Base-by-base conservation (phyloP, 768 basidiomycete species). In the Mycena maculata region DNA sequence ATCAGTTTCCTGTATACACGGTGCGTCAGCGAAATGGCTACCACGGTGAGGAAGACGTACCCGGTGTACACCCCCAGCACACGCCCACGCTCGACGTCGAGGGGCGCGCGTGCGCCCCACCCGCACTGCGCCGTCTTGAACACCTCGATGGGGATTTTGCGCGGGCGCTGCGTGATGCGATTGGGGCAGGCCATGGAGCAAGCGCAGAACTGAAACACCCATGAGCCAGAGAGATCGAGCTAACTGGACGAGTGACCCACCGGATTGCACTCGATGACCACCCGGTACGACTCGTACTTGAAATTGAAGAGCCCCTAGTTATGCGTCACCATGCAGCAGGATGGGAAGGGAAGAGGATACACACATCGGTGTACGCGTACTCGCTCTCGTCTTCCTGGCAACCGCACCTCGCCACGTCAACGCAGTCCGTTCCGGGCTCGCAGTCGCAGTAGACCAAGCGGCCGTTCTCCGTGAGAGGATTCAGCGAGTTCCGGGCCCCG, bases 51-150 rank as follows among this genome's bases (percentile, higher is more conserved):
- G 38, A 18, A n/a, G 28, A 41, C 58, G 22, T 23, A 73, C 73
- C 76, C 76, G 8, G 76, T 76, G 48, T 73, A 75, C 7, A 74
- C 53, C 0, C 76, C 76, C 2, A 76, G 44, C 13, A 76, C 70
- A 41, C 39, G 59, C 16, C 76, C 75, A 22, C 42, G 50, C 20
- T 49, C 23, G 2, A 76, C 47, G 23, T 52, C 44, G 13, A 47
- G 61, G 4, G 73, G 25, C 15, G 73, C 60, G 15, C 75, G 69
- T 18, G 73, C 74, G 10, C 73, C 76, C 76, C 76, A 76, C 6
- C 76, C 75, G 48, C 70, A 61, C 13, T 52, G 30, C 22, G 9
- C 23, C 20, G 76, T 76, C 58, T 72, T 71, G 67, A 75, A 76
- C 1, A 76, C 49, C 58, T 75, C 68, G 22, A 76, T 73, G 5